Conservation (phyloP, 306 rosid genomes). For the Geum urbanum region DNA sequence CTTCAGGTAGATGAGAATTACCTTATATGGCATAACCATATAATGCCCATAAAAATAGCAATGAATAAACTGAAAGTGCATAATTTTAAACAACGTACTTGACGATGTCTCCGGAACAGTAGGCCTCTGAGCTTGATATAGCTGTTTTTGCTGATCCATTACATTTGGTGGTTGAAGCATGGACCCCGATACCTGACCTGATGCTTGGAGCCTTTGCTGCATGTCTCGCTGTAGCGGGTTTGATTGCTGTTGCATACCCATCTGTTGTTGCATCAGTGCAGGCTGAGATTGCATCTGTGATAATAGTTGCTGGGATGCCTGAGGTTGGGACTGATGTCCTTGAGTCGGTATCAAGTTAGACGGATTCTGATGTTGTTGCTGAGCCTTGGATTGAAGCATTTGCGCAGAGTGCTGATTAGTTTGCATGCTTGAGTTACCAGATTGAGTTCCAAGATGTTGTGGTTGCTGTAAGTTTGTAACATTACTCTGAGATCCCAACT, state of each 20-base stretch:
- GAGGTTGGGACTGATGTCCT: constrained; percentile 65
- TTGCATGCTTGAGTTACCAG: constrained; percentile 72
- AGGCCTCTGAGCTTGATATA: constrained; percentile 67
- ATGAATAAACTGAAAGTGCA: neutral
- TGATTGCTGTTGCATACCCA: constrained; percentile 71
- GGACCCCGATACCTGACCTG: constrained; percentile 53
- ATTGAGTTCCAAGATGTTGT: constrained; percentile 63
- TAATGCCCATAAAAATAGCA: neutral
- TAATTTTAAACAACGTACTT: constrained; percentile 40
- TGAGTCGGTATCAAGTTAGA: constrained; percentile 56
- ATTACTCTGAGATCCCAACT: constrained; percentile 60
- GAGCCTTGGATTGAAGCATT: constrained; percentile 61
- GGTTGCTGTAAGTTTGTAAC: constrained; percentile 65
- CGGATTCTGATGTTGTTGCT: constrained; percentile 59
- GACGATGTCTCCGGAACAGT: constrained; percentile 71
- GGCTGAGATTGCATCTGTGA: constrained; percentile 75
- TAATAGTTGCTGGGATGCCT: constrained; percentile 66
- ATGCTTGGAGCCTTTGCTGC: constrained; percentile 71
- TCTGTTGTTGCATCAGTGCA: constrained; percentile 68
- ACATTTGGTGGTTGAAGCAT: constrained; percentile 67
- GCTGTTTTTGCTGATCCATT: constrained; percentile 74
- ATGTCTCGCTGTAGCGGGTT: constrained; percentile 65
- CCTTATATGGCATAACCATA: neutral
- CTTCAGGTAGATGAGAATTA: too few relatives aligned
- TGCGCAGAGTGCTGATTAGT: constrained; percentile 63